Evolutionary conservation across 1,284 basidiomycete genomes (phyloP).

Genomic region (Ceratobasidium theobromae): DNA sequence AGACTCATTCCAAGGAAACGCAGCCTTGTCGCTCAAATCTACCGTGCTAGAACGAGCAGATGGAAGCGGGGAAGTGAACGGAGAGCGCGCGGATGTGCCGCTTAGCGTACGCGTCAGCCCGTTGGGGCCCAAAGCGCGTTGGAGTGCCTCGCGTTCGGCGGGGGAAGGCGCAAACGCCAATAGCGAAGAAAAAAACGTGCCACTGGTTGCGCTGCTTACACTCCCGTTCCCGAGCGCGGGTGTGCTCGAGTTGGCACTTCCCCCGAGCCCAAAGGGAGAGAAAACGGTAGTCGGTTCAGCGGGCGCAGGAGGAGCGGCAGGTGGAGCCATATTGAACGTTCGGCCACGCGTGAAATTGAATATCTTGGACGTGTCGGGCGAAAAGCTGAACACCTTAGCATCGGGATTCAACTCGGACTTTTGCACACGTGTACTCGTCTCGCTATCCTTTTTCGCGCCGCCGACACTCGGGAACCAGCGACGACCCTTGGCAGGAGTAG

Average conservation of each 20-base stretch:
- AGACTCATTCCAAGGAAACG: constrained; percentile 3
- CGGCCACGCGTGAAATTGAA: constrained; percentile 52
- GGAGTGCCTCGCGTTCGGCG: constrained; percentile 74
- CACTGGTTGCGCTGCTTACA: constrained; percentile 1
- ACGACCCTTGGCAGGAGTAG: constrained; percentile 45
- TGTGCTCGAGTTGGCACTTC: constrained; percentile 11
- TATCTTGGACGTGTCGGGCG: constrained; percentile 54
- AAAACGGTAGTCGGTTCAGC: constrained; percentile 28
- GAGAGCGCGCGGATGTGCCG: constrained; percentile 29
- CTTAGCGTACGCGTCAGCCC: constrained; percentile 20
- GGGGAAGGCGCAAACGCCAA: constrained; percentile 78
- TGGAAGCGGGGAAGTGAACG: constrained; percentile 29
- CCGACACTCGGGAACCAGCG: constrained; percentile 54
- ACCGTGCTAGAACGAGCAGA: constrained; percentile 34
- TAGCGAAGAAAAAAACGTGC: constrained; percentile 44
- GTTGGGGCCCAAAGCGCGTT: constrained; percentile 51
- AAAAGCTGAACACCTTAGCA: constrained; percentile 70
- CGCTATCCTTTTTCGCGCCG: constrained; percentile 17
- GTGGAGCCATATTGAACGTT: constrained; percentile 31
- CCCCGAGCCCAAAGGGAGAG: constrained; percentile 13
- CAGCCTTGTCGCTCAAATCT: constrained; percentile 32
- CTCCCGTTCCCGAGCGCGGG: constrained; percentile 15
- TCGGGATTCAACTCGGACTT: constrained; percentile 70
- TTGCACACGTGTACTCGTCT: constrained; percentile 50
- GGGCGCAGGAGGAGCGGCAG: constrained; percentile 44